Evolutionary conservation across 352 stramenopile species (phyloP).

Genomic region (Blastocystis sp.): DNA sequence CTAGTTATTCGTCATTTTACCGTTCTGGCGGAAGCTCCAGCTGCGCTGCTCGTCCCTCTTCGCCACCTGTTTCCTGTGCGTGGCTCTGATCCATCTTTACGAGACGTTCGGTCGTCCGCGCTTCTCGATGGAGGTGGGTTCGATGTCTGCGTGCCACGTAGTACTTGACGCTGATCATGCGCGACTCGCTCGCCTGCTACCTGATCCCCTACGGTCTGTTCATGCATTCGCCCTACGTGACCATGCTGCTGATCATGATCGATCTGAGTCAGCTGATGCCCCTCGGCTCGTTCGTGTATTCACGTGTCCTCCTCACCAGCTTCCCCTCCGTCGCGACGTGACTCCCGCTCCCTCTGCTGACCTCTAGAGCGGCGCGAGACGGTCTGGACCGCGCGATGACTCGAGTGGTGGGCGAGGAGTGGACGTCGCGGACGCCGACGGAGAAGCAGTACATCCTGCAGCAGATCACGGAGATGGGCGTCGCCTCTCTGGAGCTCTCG

Average conservation of each 20-base stretch:
- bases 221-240: neutral
- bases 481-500: neutral
- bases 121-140: neutral
- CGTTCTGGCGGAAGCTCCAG: neutral
- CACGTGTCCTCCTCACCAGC: neutral
- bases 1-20: neutral
- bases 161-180: neutral
- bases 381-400: neutral
- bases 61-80: neutral
- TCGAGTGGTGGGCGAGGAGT: neutral
- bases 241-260: conserved; percentile 1
- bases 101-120: neutral
- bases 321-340: neutral
- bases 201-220: neutral
- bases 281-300: neutral
- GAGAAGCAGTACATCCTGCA: conserved; percentile 32
- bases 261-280: neutral
- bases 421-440: neutral
- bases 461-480: neutral
- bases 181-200: neutral
- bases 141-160: neutral
- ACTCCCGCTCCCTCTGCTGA: neutral
- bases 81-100: conserved; percentile 29
- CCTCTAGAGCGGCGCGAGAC: neutral
- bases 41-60: neutral